A percentile compares a stretch with the other conserved stretches of the same genome.
Conservation (phyloP, 2,329 filamentous ascomycete genomes). For the Epichloe sp. region DNA sequence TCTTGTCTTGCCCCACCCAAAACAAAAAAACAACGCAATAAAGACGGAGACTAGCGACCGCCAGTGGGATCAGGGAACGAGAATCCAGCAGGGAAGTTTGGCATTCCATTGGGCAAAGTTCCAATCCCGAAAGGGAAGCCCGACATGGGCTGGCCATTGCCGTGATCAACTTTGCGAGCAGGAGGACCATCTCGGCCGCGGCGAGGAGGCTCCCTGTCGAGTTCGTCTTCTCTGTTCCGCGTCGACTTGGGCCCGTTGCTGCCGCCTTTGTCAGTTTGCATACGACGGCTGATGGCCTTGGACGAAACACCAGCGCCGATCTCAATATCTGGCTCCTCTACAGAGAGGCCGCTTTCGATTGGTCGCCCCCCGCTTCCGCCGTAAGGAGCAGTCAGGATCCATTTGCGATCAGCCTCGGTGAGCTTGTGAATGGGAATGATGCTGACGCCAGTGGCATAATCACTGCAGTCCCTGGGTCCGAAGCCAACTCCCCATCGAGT, state of each 20-base stretch:
- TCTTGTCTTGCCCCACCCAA: not conserved
- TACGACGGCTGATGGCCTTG: slow-evolving; percentile 63
- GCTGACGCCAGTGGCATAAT: slow-evolving; percentile 85
- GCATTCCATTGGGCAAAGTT: slow-evolving; percentile 29
- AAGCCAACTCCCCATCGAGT: slow-evolving; percentile 98
- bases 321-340: slow-evolving; percentile 97
- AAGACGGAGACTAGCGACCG: slow-evolving; percentile 1
- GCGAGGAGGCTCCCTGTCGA: slow-evolving; percentile 14
- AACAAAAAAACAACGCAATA: too few relatives aligned
- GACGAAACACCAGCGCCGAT: slow-evolving; percentile 95
- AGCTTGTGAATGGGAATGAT: slow-evolving; percentile 85
- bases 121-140: slow-evolving; percentile 27
- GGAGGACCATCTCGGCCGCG: slow-evolving; percentile 11
- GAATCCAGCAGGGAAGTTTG: slow-evolving; percentile 27
- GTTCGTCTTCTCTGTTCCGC: slow-evolving; percentile 28
- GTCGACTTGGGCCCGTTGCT: slow-evolving; percentile 52
- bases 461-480: slow-evolving; percentile 90
- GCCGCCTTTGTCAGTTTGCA: slow-evolving; percentile 56
- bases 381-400: slow-evolving; percentile 88
- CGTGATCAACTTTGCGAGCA: slow-evolving; percentile 9
- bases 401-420: slow-evolving; percentile 93
- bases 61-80: slow-evolving; percentile 23
- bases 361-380: slow-evolving; percentile 83
- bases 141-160: slow-evolving; percentile 10
- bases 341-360: slow-evolving; percentile 72